phyloP scores from a whole-genome alignment of 2,329 filamentous ascomycete genomes.

The Aspergillus alliaceus region DNA sequence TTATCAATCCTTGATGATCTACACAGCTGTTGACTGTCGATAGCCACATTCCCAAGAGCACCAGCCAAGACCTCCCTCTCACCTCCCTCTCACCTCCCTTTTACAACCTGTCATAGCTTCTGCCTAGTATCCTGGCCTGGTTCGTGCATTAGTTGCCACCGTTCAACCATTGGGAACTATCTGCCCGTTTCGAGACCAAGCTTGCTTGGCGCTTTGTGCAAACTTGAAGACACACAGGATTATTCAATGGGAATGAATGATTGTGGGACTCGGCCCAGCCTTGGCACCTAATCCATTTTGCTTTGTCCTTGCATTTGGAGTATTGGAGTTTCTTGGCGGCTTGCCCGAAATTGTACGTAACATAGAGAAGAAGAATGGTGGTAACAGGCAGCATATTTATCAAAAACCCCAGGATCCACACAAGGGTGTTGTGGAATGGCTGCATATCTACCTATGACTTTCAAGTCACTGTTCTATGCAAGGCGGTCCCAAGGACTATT shows the following conservation, averaged over 20 bases:
- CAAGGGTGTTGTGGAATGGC: neutral
- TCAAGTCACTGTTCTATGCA: too few species aligned
- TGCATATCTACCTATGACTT: too few species aligned
- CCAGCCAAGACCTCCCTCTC: too few species aligned
- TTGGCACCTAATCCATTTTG: neutral
- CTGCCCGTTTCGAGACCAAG: neutral
- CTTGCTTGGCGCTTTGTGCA: neutral
- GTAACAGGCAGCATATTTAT: slow-evolving; percentile 3
- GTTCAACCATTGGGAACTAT: neutral
- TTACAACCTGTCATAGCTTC: neutral
- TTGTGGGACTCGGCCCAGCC: neutral
- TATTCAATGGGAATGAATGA: neutral
- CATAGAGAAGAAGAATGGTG: neutral
- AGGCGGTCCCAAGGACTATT: neutral
- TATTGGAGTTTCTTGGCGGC: slow-evolving; percentile 1
- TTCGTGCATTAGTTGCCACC: neutral
- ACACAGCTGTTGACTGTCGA: too few species aligned
- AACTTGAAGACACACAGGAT: neutral
- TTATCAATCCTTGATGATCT: too few species aligned
- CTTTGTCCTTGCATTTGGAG: neutral
- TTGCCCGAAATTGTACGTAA: neutral
- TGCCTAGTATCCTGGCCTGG: neutral
- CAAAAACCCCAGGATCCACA: neutral
- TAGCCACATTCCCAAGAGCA: neutral
- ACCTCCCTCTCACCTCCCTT: neutral